A percentile compares a stretch with the other conserved stretches of the same genome.
phyloP scores from a whole-genome alignment of 1,139 yeast species.

The Geotrichum fermentans region DNA sequence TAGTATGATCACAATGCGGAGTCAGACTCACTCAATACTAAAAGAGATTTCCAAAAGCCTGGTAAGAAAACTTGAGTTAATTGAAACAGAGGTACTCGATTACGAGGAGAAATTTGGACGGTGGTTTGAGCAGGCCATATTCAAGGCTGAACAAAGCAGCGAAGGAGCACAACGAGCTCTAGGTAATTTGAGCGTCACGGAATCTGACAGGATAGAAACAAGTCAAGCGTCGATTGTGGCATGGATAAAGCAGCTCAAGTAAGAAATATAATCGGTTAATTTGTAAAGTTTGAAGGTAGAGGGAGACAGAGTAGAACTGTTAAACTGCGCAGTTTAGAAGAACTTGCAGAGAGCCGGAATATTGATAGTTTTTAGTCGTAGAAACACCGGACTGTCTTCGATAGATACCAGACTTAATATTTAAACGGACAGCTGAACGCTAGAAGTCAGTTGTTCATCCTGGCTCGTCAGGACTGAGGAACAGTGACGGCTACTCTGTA shows the following conservation, averaged over 20 bases:
- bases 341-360: too few species aligned
- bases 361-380: too few species aligned
- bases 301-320: too few species aligned
- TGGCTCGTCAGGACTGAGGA: too few species aligned
- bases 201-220: neutral
- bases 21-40: slow-evolving; percentile 3
- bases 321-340: too few species aligned
- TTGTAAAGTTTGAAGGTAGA: too few species aligned
- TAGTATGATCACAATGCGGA: slow-evolving; percentile 2
- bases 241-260: neutral
- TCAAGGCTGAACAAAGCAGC: neutral
- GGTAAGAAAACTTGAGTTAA: slow-evolving; percentile 3
- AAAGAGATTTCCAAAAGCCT: slow-evolving; percentile 3
- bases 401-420: too few species aligned
- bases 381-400: too few species aligned
- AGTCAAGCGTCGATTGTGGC: neutral
- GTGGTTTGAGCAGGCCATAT: slow-evolving; percentile 9
- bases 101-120: slow-evolving; percentile 3
- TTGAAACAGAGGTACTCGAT: slow-evolving; percentile 6
- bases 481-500: too few species aligned
- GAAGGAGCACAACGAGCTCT: neutral
- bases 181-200: neutral
- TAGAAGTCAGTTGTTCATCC: too few species aligned
- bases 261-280: too few species aligned
- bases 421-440: too few species aligned